phyloP scores from a whole-genome alignment of 345 rosid genomes.

The Moringa oleifera region DNA sequence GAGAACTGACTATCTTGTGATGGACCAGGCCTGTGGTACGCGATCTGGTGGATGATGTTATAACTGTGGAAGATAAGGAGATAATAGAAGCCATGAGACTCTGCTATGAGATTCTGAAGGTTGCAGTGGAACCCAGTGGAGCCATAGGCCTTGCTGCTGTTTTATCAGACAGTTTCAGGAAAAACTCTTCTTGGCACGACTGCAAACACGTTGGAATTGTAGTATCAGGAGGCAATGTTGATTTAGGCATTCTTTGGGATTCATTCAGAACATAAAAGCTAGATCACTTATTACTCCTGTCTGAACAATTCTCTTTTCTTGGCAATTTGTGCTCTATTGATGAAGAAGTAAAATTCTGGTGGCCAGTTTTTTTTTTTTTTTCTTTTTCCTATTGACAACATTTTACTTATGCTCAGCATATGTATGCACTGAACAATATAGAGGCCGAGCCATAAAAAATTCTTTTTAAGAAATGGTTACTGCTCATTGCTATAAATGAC shows the following conservation, averaged over 20 bases:
- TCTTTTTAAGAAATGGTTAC: too few species aligned
- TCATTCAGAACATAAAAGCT: slow-evolving; percentile 30
- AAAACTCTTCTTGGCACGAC: slow-evolving; percentile 47
- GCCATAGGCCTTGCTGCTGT: slow-evolving; percentile 94
- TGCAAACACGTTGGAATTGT: slow-evolving; percentile 58
- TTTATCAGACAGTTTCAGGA: slow-evolving; percentile 52
- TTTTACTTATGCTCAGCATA: too few species aligned
- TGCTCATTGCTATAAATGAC: too few species aligned
- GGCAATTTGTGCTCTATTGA: too few species aligned
- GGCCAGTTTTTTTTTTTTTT: too few species aligned
- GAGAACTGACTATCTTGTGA: not conserved
- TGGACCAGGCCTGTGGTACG: slow-evolving; percentile 68
- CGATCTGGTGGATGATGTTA: slow-evolving; percentile 69
- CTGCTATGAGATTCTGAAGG: slow-evolving; percentile 76
- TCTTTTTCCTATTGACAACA: too few species aligned
- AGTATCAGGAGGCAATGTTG: slow-evolving; percentile 83
- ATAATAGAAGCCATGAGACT: slow-evolving; percentile 80
- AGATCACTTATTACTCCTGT: too few species aligned
- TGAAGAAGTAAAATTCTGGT: not conserved
- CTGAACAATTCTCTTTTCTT: too few species aligned
- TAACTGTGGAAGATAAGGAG: slow-evolving; percentile 61
- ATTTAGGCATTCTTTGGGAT: slow-evolving; percentile 66
- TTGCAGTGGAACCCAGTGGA: slow-evolving; percentile 89
- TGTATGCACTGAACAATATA: too few species aligned
- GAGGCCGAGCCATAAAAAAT: too few species aligned